phyloP scores from a whole-genome alignment of 2,329 filamentous ascomycete genomes.

The Calycina herbarum region DNA sequence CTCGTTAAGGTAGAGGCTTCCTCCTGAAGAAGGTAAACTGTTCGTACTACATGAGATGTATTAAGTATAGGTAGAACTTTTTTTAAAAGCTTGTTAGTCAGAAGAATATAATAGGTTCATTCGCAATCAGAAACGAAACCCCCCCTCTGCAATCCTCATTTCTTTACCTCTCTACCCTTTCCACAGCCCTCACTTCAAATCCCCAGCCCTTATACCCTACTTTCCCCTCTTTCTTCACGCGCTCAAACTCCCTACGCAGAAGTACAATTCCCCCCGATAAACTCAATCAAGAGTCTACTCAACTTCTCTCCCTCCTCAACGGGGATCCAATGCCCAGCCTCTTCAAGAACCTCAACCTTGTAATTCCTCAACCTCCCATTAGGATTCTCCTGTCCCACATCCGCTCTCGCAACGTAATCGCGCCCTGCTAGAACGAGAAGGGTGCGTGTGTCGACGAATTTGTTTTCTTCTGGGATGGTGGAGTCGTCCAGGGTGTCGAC shows the following conservation, averaged over 20 bases:
- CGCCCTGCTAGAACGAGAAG: background rate
- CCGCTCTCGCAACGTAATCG: constrained; percentile 3
- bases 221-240: background rate
- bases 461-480: background rate
- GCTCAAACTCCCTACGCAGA: background rate
- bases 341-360: background rate
- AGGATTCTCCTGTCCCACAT: background rate
- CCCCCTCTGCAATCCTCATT: too few species aligned
- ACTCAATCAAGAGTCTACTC: background rate
- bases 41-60: too few species aligned
- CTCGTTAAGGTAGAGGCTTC: too few species aligned
- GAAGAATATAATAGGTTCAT: too few species aligned
- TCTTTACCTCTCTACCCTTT: too few species aligned
- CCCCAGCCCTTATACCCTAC: background rate
- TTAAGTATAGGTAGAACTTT: too few species aligned
- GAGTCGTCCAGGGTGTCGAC: background rate
- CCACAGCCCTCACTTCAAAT: background rate
- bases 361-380: background rate
- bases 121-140: too few species aligned
- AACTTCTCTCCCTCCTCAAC: constrained; percentile 5
- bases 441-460: background rate
- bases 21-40: too few species aligned
- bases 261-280: background rate
- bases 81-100: too few species aligned
- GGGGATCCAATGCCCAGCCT: constrained; percentile 10